A percentile compares a stretch with the other conserved stretches of the same genome.
Conservation (phyloP, 768 basidiomycete species). For the Crucibulum laeve region DNA sequence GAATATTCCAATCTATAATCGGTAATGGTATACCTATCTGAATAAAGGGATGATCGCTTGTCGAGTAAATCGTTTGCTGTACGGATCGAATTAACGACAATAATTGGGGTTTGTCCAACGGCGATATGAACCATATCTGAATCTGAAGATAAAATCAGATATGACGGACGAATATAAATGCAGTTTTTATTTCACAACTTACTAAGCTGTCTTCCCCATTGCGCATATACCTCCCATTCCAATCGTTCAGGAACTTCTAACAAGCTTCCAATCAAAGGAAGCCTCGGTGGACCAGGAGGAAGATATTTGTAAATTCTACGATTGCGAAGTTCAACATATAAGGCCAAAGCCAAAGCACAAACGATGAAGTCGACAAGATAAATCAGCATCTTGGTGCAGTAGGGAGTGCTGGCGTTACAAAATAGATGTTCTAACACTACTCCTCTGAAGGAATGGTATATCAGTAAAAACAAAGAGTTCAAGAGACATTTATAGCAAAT, state of each 20-base stretch:
- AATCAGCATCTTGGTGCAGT: too few relatives aligned
- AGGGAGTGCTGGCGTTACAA: too few relatives aligned
- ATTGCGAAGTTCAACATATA: too few relatives aligned
- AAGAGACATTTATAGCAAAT: too few relatives aligned
- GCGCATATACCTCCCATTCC: background rate
- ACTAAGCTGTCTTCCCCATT: background rate
- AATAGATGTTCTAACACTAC: too few relatives aligned
- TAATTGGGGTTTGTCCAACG: constrained; percentile 2
- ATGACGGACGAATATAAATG: background rate
- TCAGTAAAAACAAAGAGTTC: too few relatives aligned
- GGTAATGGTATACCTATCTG: constrained; percentile 6
- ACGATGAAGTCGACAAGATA: too few relatives aligned
- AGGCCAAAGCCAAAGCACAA: too few relatives aligned
- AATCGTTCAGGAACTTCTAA: background rate
- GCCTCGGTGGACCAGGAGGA: background rate
- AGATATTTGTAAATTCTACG: too few relatives aligned
- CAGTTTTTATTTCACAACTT: background rate
- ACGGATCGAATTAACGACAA: constrained; percentile 10
- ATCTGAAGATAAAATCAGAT: background rate
- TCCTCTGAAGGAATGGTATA: too few relatives aligned
- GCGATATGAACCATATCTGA: constrained; percentile 6
- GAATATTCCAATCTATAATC: background rate
- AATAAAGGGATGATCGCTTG: constrained; percentile 9
- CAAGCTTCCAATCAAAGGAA: background rate
- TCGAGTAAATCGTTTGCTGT: constrained; percentile 9